phyloP scores from a whole-genome alignment of 1,284 basidiomycete species.

The Gomphus sp. region DNA sequence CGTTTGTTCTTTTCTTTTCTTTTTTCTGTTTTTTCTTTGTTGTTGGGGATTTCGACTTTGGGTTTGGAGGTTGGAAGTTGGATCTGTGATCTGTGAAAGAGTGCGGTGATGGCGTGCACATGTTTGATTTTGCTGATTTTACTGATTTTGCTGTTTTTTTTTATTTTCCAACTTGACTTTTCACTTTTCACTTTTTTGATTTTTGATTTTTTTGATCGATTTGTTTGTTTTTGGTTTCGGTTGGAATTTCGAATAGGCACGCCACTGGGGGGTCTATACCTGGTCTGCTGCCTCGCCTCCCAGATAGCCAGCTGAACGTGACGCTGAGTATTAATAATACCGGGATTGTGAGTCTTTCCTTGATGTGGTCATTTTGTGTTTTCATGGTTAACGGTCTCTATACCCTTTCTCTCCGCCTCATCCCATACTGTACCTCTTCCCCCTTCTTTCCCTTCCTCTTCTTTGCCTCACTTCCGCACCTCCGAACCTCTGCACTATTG shows the following conservation, averaged over 20 bases:
- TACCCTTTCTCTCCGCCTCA: neutral
- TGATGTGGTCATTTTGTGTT: neutral
- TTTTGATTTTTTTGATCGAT: no score
- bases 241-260: slow-evolving; percentile 32
- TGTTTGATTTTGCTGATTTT: neutral
- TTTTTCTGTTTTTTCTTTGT: no score
- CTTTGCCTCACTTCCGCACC: no score
- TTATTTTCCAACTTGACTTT: no score
- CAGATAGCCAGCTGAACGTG: slow-evolving; percentile 64
- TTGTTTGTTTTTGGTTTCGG: neutral
- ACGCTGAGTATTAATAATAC: slow-evolving; percentile 61
- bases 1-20: slow-evolving; percentile 17
- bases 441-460: no score
- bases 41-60: slow-evolving; percentile 7
- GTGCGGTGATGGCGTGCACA: neutral
- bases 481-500: no score
- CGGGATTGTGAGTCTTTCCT: slow-evolving; percentile 50
- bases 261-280: slow-evolving; percentile 78
- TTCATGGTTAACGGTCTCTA: slow-evolving; percentile 8
- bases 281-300: slow-evolving; percentile 56
- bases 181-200: no score
- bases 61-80: no score
- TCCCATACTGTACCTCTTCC: no score
- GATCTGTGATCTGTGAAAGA: neutral
- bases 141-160: neutral